Base-by-base conservation (phyloP, 177 flowering plant species). In the Tripterygium wilfordii region DNA sequence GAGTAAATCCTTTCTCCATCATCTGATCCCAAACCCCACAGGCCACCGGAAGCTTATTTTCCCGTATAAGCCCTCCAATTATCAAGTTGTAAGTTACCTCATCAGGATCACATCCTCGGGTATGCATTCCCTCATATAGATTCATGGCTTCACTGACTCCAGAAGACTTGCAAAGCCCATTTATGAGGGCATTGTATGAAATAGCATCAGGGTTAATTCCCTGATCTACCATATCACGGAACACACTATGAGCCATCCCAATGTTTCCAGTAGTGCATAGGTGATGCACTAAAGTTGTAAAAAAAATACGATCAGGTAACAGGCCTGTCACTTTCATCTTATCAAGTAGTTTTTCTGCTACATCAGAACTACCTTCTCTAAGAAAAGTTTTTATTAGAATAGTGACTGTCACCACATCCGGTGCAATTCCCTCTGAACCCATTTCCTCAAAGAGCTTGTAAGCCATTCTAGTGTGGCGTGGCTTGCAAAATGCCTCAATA, bases 1-100 rank as follows among this genome's bases (percentile, higher is more conserved):
- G 88, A 22, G 88, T 77, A 58, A 79, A 80, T 3, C 99, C 97
- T 58, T 79, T 83, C 57, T 83, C 92, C 97, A 94, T 87, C 99
- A 94, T 94, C 59, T 77, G 71, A 68, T 90, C 92, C 95, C 99
- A 94, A 28, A 89, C 62, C 42, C 33, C 61, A 70, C 85, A 74
- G 57, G 97, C 97, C 43, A 45, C 28, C 32, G 74, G 51, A 54
- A 87, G 59, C 64, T 80, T 79, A 16, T 71, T 65, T 63, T 79
- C 90, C 53, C 49, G 58, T 58, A 89, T 33, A 21, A 89, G 88
- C 30, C 90, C 99, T 53, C 71, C 61, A 56, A 94, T 80, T 30
- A 94, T 69, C 67, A 85, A 60, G 36, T 83, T 86, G 61, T 71
- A 89, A 39, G 97, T 89, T 47, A 79, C 71, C 61, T 77, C 90